Conservation (phyloP, 2,329 filamentous ascomycete genomes). For the Stylonectria norvegica region DNA sequence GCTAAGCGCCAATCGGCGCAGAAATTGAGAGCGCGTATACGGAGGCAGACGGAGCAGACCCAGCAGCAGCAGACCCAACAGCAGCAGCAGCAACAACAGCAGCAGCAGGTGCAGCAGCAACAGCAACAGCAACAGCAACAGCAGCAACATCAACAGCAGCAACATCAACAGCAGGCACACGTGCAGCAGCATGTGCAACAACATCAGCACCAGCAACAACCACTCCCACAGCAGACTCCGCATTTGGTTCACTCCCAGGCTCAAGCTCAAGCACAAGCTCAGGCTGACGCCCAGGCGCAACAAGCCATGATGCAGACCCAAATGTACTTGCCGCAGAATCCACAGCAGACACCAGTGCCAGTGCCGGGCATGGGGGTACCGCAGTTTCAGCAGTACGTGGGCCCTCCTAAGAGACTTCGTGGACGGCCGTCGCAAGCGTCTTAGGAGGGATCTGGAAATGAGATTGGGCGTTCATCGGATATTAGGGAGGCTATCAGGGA, state of each 20-base stretch:
- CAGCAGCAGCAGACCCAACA: constrained; percentile 18
- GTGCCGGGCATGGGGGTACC: constrained; percentile 27
- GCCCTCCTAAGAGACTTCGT: constrained; percentile 30
- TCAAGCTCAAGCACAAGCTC: constrained; percentile 18
- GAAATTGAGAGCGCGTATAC: constrained; percentile 24
- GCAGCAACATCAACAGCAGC: constrained; percentile 12
- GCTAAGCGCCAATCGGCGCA: constrained; percentile 25
- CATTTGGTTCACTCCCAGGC: constrained; percentile 28
- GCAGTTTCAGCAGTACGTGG: constrained; percentile 29
- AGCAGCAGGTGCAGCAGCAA: constrained; percentile 14
- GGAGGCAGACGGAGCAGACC: constrained; percentile 25
- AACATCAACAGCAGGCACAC: constrained; percentile 8
- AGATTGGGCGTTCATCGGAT: no score
- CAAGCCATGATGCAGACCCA: constrained; percentile 28
- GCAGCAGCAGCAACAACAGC: constrained; percentile 11
- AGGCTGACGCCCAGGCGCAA: constrained; percentile 25
- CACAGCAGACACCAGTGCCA: constrained; percentile 25
- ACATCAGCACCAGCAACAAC: constrained; percentile 23
- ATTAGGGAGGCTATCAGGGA: no score
- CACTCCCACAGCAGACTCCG: constrained; percentile 20
- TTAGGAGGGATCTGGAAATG: no score
- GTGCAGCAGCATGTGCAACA: constrained; percentile 12
- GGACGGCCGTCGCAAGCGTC: constrained; percentile 22
- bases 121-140: constrained; percentile 11
- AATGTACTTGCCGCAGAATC: constrained; percentile 26